Evolutionary conservation across 116 monocot genomes (phyloP), one percentile per base, ranked within the genome.

Genomic region (Iris pallida): DNA sequence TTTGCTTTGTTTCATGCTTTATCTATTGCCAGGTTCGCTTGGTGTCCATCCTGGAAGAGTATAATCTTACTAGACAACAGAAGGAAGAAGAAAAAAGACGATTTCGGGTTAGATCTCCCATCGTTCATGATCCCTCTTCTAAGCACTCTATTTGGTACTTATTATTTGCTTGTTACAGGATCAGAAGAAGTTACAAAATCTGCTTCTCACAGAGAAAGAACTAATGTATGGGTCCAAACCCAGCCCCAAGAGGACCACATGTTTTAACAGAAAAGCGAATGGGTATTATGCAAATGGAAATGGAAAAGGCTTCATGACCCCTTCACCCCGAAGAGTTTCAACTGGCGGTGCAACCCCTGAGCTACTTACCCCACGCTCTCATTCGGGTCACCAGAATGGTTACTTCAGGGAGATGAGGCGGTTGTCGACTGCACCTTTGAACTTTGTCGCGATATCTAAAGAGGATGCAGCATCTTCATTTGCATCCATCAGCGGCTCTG

Each of bases 11-110:
- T 66, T 17, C 30, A 9, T 51, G 3, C 45, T 7, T 14, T 15
- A 20, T 42, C 47, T 46, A 68, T 30, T 20, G 67, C 19, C 78
- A 97, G 97, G 85, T 81, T 44, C 80, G 83, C 45, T 63, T 97
- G 42, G 70, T 90, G 14, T 79, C 92, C 30, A 79, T 97, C 55
- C 68, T 97, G 71, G 90, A 97, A 70, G 90, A 97, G 63, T 90
- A 92, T 58, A 90, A 83, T 70, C 77, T 87, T 57, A 51, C 77
- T 5, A 74, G 83, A 51, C 81, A 76, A 19, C 85, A 97, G 54
- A 92, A 83, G 68, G 97, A 92, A 85, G 97, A 87, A 51, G 89
- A 92, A 69, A 92, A 97, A 42, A 87, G 65, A 49, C 85, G 85
- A 46, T 79, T 65, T 49, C 71, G 83, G 65, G 92, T 97, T 61